Conservation (phyloP, 2,329 filamentous ascomycete genomes). For the Coniochaeta ligniaria region DNA sequence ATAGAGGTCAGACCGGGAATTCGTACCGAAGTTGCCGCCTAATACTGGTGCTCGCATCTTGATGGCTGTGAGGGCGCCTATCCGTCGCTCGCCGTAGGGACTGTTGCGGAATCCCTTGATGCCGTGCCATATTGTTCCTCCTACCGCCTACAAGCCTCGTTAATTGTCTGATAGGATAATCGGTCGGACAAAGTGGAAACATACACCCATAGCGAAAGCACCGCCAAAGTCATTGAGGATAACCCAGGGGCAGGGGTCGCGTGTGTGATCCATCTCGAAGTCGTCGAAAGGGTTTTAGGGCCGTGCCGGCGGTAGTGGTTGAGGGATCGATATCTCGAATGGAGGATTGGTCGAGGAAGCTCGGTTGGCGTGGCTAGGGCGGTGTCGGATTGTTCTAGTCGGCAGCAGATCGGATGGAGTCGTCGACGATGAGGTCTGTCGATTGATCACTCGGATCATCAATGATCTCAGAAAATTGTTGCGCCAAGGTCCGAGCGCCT, state of each 20-base stretch:
- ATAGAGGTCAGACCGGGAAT: conserved; percentile 23
- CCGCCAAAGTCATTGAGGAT: conserved; percentile 96
- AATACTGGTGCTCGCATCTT: conserved; percentile 95
- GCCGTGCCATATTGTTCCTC: conserved; percentile 88
- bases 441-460: neutral
- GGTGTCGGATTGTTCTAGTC: neutral
- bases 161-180: neutral
- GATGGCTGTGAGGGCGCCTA: conserved; percentile 93
- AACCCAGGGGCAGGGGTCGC: conserved; percentile 96
- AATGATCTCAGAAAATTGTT: conserved; percentile 3
- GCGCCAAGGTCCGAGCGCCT: conserved; percentile 1
- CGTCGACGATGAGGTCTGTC: neutral
- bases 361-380: neutral
- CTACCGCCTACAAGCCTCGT: conserved; percentile 49
- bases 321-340: neutral
- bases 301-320: neutral
- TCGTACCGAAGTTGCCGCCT: conserved; percentile 86
- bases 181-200: neutral
- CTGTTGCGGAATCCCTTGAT: conserved; percentile 91
- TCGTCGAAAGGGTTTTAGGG: neutral
- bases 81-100: conserved; percentile 86
- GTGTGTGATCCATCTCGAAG: conserved; percentile 76
- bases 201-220: conserved; percentile 46
- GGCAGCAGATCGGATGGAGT: neutral
- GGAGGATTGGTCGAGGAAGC: neutral